Evolutionary conservation across 2,329 filamentous ascomycete genomes (phyloP), one percentile per base, ranked within the genome.

Genomic region (Geosmithia putterillii): DNA sequence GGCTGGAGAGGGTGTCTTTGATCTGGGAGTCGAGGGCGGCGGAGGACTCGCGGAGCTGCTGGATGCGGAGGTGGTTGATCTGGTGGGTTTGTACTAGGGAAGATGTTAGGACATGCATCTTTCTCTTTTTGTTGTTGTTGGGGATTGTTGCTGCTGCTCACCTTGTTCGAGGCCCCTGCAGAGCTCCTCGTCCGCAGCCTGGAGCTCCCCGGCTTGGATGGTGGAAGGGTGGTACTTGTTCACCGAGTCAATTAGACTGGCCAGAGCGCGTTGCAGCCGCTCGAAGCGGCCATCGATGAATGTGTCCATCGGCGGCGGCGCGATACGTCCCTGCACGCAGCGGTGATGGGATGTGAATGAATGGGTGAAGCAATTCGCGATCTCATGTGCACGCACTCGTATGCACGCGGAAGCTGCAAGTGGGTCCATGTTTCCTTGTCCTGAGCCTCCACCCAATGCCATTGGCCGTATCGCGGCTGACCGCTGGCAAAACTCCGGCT

Each of bases 201-300:
- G 67, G 9, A 94, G 76, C 49, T 88, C 82, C 45, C 75, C 67
- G 6, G 82, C 83, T 21, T 81, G 76, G 32, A 70, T 62, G 4
- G 75, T 66, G 7, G 82, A 85, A 0, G 86, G 86, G 54, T 88
- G 86, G 63, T 89, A 90, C 50, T 86, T 84, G 6, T 84, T 73
- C 48, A 94, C 83, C 1, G 85, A 89, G 57, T 88, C 83, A 51
- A 88, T 81, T 28, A 94, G 69, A 22, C 68, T 77, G 12, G 74
- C 72, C 18, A 94, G 67, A 1, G 79, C 76, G 53, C 73, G 76
- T 52, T 84, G 81, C 23, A 85, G 66, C 41, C 77, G 74, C 56
- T 81, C 76, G 47, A 85, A 82, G 52, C 74, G 76, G 39, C 55
- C 57, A 48, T 83, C 76, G 7, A 85, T 69, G 41, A 72, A 63